Percentiles rank a stretch among this genome's conserved stretches.
phyloP scores from a whole-genome alignment of 768 basidiomycete species.

The Gloeostereum incarnatum region DNA sequence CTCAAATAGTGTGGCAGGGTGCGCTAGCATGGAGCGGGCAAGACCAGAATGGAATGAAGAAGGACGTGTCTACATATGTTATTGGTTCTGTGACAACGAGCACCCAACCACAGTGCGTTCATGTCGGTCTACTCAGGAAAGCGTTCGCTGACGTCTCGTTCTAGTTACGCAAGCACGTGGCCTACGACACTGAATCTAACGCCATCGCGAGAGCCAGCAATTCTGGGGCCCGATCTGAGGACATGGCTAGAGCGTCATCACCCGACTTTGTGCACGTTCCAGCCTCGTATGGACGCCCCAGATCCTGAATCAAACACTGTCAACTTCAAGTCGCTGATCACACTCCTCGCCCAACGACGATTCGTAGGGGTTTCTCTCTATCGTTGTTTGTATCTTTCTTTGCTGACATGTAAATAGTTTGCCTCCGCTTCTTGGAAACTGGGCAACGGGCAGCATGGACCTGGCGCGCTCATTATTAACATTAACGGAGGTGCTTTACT shows the following conservation, averaged over 20 bases:
- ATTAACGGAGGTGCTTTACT: slow-evolving; percentile 17
- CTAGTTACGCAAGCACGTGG: slow-evolving; percentile 48
- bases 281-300: slow-evolving; percentile 14
- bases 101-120: neutral
- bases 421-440: slow-evolving; percentile 42
- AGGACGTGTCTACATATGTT: slow-evolving; percentile 35
- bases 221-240: slow-evolving; percentile 28
- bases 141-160: slow-evolving; percentile 1
- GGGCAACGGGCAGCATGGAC: slow-evolving; percentile 29
- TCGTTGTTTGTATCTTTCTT: no score
- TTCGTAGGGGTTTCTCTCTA: no score
- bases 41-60: slow-evolving; percentile 22
- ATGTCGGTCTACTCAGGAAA: neutral
- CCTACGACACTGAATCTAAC: slow-evolving; percentile 32
- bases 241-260: slow-evolving; percentile 37
- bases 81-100: slow-evolving; percentile 13
- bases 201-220: slow-evolving; percentile 29
- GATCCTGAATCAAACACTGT: slow-evolving; percentile 32
- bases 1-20: slow-evolving; percentile 49
- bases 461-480: slow-evolving; percentile 41
- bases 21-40: slow-evolving; percentile 33
- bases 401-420: slow-evolving; percentile 24
- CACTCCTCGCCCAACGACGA: no score
- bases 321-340: slow-evolving; percentile 28
- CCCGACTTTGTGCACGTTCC: slow-evolving; percentile 32